Conservation (phyloP, 345 rosid genomes). For the Laguncularia racemosa region DNA sequence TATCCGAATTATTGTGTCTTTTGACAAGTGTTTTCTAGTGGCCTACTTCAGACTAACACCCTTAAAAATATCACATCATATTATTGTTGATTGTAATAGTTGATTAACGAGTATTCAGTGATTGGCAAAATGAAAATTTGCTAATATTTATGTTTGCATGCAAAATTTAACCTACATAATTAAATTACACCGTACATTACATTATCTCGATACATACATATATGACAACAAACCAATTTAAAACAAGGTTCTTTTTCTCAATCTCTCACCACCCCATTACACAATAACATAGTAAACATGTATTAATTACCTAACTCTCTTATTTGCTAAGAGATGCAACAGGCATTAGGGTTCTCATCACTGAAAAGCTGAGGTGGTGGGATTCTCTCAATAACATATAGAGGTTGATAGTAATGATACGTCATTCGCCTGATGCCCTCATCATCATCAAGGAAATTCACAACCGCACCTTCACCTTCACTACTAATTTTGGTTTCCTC, state of each 20-base stretch:
- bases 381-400: constrained; percentile 63
- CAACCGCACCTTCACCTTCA: constrained; percentile 1
- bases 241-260: not conserved
- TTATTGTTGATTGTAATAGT: too few species aligned
- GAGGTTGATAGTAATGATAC: constrained; percentile 49
- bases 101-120: too few species aligned
- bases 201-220: not conserved
- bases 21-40: too few species aligned
- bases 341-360: constrained; percentile 96
- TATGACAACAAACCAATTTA: not conserved
- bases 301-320: not conserved
- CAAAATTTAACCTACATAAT: not conserved
- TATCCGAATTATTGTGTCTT: too few species aligned
- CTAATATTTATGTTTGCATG: not conserved
- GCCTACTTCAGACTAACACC: too few species aligned
- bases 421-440: constrained; percentile 55
- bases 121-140: too few species aligned
- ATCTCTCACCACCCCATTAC: not conserved
- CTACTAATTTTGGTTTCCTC: constrained; percentile 10
- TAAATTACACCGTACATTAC: not conserved
- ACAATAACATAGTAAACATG: not conserved
- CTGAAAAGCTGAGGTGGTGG: constrained; percentile 87
- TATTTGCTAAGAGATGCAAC: constrained; percentile 50
- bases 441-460: constrained; percentile 23
- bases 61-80: too few species aligned